These are phyloP conservation scores for Epipyxis sp. DNA, from an alignment of 108 stramenopile species.

Conservation along the genomic window DNA sequence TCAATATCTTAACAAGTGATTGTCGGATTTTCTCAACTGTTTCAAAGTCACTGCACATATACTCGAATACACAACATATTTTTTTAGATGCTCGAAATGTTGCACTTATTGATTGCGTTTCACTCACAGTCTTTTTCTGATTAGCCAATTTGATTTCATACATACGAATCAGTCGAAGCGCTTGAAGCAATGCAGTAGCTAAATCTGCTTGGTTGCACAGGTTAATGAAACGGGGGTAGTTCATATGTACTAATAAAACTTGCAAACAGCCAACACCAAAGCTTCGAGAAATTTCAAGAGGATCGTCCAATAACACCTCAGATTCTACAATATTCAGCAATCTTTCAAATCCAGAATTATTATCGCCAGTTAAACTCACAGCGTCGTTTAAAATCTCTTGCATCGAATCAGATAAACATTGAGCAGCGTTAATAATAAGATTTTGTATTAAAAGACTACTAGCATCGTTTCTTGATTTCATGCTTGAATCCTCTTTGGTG, in stretches of 20 bases:
- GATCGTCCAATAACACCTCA: background rate
- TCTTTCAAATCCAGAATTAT: background rate
- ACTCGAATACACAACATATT: background rate
- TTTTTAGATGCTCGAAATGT: background rate
- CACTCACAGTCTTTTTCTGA: background rate
- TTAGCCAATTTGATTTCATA: conserved; percentile 17
- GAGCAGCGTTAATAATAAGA: background rate
- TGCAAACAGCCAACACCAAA: background rate
- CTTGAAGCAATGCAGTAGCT: conserved; percentile 27
- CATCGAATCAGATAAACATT: background rate
- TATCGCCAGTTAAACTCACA: background rate
- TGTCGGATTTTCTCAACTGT: conserved; percentile 15
- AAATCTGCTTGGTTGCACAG: conserved; percentile 5
- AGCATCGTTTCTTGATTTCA: no score
- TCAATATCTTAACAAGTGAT: conserved; percentile 13
- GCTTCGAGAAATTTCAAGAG: background rate
- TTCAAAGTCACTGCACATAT: background rate
- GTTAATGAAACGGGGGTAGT: conserved; percentile 18
- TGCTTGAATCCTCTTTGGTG: no score
- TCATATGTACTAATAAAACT: background rate
- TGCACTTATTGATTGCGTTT: background rate
- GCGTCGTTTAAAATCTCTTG: background rate
- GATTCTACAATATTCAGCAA: background rate
- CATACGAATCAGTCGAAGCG: conserved; percentile 18
- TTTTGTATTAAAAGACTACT: no score